These are phyloP conservation scores for Teratosphaeriaceae sp. DNA, from an alignment of 2,329 filamentous ascomycete genomes.

Conservation along the genomic window DNA sequence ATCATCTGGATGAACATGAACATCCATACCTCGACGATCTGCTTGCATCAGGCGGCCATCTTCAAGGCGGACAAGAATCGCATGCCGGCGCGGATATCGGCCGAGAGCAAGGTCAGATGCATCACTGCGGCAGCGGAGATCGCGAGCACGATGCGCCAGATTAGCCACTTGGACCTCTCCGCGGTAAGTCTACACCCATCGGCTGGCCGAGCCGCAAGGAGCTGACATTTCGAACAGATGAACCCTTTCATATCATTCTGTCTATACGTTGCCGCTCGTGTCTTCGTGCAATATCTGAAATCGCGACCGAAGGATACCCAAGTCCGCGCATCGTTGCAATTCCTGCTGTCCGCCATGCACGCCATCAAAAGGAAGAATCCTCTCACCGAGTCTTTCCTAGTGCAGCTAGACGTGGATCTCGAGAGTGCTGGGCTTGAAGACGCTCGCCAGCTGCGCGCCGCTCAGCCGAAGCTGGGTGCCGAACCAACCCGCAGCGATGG, in stretches of 20 bases:
- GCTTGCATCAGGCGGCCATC: constrained; percentile 95
- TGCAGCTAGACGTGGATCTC: constrained; percentile 87
- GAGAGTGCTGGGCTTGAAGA: constrained; percentile 59
- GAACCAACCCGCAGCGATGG: constrained; percentile 8
- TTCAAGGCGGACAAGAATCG: constrained; percentile 92
- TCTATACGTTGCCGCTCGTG: constrained; percentile 88
- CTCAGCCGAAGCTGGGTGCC: constrained; percentile 6
- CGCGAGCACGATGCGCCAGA: constrained; percentile 89
- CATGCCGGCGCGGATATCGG: constrained; percentile 66
- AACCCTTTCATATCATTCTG: constrained; percentile 95
- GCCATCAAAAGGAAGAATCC: constrained; percentile 83
- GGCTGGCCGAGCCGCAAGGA: background rate
- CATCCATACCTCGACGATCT: constrained; percentile 93
- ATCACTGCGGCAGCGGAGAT: constrained; percentile 92
- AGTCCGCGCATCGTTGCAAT: constrained; percentile 75
- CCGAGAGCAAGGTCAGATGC: constrained; percentile 88
- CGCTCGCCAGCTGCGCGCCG: constrained; percentile 16
- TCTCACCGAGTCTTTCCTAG: constrained; percentile 87
- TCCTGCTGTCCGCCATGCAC: constrained; percentile 84
- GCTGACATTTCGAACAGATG: constrained; percentile 53
- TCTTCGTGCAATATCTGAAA: constrained; percentile 96
- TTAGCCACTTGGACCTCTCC: constrained; percentile 81
- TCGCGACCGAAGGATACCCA: constrained; percentile 79
- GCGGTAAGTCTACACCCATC: constrained; percentile 50
- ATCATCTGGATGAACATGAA: constrained; percentile 94